Conservation (phyloP, 768 basidiomycete genomes). For the Xerocomellus intermedius region DNA sequence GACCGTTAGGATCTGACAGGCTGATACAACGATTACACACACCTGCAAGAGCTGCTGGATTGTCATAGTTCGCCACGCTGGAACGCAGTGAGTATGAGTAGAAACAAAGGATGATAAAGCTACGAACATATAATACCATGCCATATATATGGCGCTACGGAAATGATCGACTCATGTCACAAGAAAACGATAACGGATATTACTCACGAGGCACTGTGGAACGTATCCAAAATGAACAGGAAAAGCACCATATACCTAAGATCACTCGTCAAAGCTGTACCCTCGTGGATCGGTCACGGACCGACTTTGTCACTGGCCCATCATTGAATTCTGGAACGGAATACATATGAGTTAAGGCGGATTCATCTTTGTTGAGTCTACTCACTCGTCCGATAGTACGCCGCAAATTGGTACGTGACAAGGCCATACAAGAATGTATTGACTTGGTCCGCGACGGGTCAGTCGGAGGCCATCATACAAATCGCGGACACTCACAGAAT, state of each 20-base stretch:
- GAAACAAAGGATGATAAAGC: too few relatives aligned
- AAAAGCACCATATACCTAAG: slow-evolving; percentile 18
- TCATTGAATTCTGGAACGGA: too few relatives aligned
- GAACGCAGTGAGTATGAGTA: not conserved
- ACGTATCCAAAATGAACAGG: slow-evolving; percentile 19
- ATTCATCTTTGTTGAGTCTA: too few relatives aligned
- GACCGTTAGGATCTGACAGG: not conserved
- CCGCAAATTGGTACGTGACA: too few relatives aligned
- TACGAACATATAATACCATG: slow-evolving; percentile 16
- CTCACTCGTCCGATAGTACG: too few relatives aligned
- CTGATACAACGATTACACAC: not conserved
- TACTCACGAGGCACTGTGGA: slow-evolving; percentile 19
- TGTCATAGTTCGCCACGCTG: slow-evolving; percentile 13
- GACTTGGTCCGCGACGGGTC: not conserved
- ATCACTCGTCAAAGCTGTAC: not conserved
- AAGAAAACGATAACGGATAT: not conserved
- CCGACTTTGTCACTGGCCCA: too few relatives aligned
- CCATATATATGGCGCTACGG: slow-evolving; percentile 16
- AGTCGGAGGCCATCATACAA: not conserved
- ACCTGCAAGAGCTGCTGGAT: slow-evolving; percentile 14
- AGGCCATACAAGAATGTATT: too few relatives aligned
- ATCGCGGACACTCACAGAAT: slow-evolving; percentile 19
- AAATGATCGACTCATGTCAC: not conserved
- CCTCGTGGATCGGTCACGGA: too few relatives aligned
- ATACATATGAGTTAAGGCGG: too few relatives aligned